Base-by-base conservation (phyloP, 2,329 filamentous ascomycete genomes). In the Hypoxylon rubiginosum region DNA sequence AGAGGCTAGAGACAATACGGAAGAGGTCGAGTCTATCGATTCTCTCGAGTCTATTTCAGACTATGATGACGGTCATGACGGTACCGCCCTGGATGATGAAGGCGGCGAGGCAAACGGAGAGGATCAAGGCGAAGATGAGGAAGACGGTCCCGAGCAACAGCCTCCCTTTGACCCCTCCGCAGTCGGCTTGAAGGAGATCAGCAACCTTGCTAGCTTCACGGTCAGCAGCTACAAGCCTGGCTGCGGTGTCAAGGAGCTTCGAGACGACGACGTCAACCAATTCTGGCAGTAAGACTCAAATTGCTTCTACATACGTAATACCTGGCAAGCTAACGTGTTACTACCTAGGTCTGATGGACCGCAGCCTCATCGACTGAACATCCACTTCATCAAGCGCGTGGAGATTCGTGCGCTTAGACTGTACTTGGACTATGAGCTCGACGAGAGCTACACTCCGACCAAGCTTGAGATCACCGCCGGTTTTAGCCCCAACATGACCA, bases 371-470 rank as follows among this genome's bases (percentile, higher is more conserved):
- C 87, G 90, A 67, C 85, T 96, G 51, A 95, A 92, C 64, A 91
- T 96, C 43, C 93, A 96, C 79, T 96, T 96, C 79, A 90, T 93
- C 79, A 93, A 94, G 73, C 87, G 92, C 7, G 92, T 94, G 46
- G 90, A 90, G 64, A 93, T 96, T 67, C 89, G 90, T 4, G 88
- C 90, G 28, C 89, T 96, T 55, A 86, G 92, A n/a, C 88, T 96
- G 73, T 94, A 91, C 72, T 90, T 99, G 48, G 94, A 99, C 81
- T 97, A 97, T 79, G 90, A 91, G 67, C 88, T 93, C 58, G 96
- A 99, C 79, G 96, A 99, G 80, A 96, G 92, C 46, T 99, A 99
- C 79, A 99, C 96, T 2, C 96, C 96, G 0, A 98, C 94, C 0
- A 92, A 94, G 73, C 97, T 99, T 74, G 84, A 92, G 50, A 94